Percentiles rank a stretch among this genome's conserved stretches.
Evolutionary conservation across 2,329 filamentous ascomycete genomes (phyloP).

Genomic region (Cytospora mali): DNA sequence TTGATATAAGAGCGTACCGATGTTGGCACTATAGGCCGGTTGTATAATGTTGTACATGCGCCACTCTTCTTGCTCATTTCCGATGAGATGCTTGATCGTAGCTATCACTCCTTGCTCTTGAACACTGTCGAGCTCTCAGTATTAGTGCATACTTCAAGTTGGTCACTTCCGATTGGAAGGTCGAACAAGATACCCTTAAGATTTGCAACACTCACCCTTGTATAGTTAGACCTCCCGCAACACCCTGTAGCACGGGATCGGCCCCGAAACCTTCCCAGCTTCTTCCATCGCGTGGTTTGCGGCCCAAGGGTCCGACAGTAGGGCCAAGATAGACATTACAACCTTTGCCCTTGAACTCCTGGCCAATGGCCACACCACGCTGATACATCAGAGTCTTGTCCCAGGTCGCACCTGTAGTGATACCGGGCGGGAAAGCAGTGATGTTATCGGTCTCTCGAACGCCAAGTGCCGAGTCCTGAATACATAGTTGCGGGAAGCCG

Average conservation of each 20-base stretch:
- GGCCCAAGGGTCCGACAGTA: constrained; percentile 69
- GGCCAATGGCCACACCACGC: constrained; percentile 67
- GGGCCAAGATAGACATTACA: constrained; percentile 73
- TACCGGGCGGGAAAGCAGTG: constrained; percentile 78
- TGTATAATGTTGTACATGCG: constrained; percentile 59
- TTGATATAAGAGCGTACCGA: constrained; percentile 39
- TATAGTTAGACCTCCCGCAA: constrained; percentile 72
- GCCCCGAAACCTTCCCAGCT: constrained; percentile 77
- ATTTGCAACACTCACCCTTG: constrained; percentile 51
- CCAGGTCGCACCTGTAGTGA: constrained; percentile 74
- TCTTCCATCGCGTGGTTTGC: constrained; percentile 72
- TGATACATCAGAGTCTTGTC: constrained; percentile 72
- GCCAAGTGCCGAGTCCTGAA: constrained; percentile 73
- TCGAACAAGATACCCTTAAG: background rate
- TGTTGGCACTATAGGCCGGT: constrained; percentile 57
- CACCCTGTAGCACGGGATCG: constrained; percentile 71
- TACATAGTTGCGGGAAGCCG: constrained; percentile 71
- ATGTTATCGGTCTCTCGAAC: constrained; percentile 73
- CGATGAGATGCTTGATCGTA: constrained; percentile 76
- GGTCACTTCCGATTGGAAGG: background rate
- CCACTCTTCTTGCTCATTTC: constrained; percentile 71
- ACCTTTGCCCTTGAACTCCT: constrained; percentile 74
- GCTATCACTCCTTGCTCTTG: constrained; percentile 82
- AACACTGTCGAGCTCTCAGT: constrained; percentile 45
- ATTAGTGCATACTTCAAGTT: constrained; percentile 3